A percentile compares a stretch with the other conserved stretches of the same genome.
Evolutionary conservation across 805 yeast species (phyloP).

Genomic region (Blastobotrys attinorum): DNA sequence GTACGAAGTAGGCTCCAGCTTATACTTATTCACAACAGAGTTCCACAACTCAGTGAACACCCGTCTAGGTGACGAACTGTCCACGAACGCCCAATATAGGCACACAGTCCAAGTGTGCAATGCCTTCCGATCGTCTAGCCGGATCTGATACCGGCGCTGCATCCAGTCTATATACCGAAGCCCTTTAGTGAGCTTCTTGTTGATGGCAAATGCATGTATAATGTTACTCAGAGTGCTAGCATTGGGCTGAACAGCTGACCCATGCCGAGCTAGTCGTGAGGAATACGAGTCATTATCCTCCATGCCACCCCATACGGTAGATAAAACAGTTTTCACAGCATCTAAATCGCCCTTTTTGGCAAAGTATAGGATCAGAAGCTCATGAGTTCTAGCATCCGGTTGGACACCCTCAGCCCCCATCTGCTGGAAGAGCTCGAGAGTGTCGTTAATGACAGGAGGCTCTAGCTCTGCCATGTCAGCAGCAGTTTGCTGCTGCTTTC

Average conservation of each 20-base stretch:
- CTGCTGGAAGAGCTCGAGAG: slow-evolving; percentile 18
- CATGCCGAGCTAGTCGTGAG: slow-evolving; percentile 1
- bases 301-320: slow-evolving; percentile 24
- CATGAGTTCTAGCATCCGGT: slow-evolving; percentile 28
- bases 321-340: slow-evolving; percentile 16
- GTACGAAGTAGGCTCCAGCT: neutral
- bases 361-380: slow-evolving; percentile 24
- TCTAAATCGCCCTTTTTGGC: slow-evolving; percentile 23
- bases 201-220: slow-evolving; percentile 22
- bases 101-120: slow-evolving; percentile 19
- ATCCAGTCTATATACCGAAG: slow-evolving; percentile 14
- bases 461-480: too few relatives aligned
- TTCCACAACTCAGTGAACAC: slow-evolving; percentile 3
- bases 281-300: slow-evolving; percentile 5
- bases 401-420: slow-evolving; percentile 25
- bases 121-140: slow-evolving; percentile 13
- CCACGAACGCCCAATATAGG: slow-evolving; percentile 16
- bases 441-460: slow-evolving; percentile 16
- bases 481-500: neutral
- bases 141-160: slow-evolving; percentile 12
- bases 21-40: neutral
- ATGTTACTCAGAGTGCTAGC: slow-evolving; percentile 20
- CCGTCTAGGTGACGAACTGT: neutral
- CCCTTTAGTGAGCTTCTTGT: slow-evolving; percentile 20
- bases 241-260: slow-evolving; percentile 16